Base-by-base conservation (phyloP, 2,329 filamentous ascomycete genomes). In the Colletotrichum musicola region DNA sequence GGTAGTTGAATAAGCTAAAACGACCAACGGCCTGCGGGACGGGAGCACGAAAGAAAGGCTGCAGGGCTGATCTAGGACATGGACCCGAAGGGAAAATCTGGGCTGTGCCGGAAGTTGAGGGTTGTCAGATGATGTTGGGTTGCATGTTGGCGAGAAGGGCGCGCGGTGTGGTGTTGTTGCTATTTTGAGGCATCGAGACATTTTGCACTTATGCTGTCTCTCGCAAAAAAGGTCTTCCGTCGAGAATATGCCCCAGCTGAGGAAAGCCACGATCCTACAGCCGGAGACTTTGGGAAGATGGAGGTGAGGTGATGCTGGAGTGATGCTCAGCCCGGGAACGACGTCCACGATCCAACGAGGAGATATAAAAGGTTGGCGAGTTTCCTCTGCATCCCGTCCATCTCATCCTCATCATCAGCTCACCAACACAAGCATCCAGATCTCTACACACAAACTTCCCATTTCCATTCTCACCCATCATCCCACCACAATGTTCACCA, bases 401-500 rank as follows among this genome's bases (percentile, higher is more conserved):
- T 49, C 42, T 47, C 27, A 20, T 55, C 30, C 20, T 16, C 42
- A 56, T 16, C 42, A 42, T 16, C 18, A 44, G 18, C 50, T 35
- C 22, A n/a, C 55, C 40, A 42, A 42, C 14, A 47, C n/a, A 49
- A 10, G 20, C 27, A 25, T 18, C 46, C 25, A 53, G 18, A 22
- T 5, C n/a, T 30, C 0, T 6, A 12, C 16, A 44, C 25, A 27
- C n/a, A n/a, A 30, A 4, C 22, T 4, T 20, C 4, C 25, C 14
- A 40, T 38, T 20, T 22, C 14, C 38, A 35, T n/a, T 16, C 4
- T 13, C 22, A 18, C 13, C 40, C 46, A 5, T 1, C 4, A 30
- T 20, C 16, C 27, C 35, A 40, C 30, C 57, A 66, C 44, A 13
- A 77, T 76, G 75, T 60, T 72, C 59, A 59, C 74, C 73, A 73